A percentile compares a stretch with the other conserved stretches of the same genome.
phyloP scores from a whole-genome alignment of 2,329 filamentous ascomycete species.

The Rhynchosporium graminicola region DNA sequence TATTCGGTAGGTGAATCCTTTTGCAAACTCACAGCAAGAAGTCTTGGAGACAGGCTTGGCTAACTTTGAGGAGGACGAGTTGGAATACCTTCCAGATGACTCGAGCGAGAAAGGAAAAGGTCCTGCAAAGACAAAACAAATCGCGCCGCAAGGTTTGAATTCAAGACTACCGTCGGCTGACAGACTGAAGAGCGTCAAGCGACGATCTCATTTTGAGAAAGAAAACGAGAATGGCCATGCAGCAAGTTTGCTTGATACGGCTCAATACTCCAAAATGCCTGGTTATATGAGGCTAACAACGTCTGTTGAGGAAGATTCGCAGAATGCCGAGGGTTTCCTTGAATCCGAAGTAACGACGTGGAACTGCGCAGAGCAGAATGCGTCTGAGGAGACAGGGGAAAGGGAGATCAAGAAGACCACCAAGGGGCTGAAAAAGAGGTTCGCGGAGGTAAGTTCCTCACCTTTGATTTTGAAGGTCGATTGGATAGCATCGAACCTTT shows the following conservation, averaged over 20 bases:
- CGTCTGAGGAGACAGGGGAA: not conserved
- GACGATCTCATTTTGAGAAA: too few relatives aligned
- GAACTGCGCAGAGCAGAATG: too few relatives aligned
- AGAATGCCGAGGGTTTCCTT: too few relatives aligned
- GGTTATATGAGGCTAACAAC: too few relatives aligned
- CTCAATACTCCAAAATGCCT: too few relatives aligned
- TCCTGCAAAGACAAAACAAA: not conserved
- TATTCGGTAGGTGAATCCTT: not conserved
- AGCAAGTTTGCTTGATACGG: too few relatives aligned
- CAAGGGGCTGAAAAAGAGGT: not conserved
- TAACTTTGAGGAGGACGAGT: not conserved
- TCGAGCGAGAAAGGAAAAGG: conserved; percentile 2
- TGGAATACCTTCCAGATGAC: not conserved
- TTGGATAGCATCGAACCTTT: not conserved
- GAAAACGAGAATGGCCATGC: too few relatives aligned
- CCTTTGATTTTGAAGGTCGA: not conserved
- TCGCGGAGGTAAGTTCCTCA: not conserved
- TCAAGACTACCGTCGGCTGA: too few relatives aligned
- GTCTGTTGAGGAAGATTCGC: too few relatives aligned
- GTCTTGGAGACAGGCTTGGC: not conserved
- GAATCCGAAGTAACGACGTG: too few relatives aligned
- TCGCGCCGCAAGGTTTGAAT: too few relatives aligned
- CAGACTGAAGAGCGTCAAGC: too few relatives aligned
- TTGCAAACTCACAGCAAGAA: not conserved
- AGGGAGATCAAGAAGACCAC: not conserved